Conservation (phyloP, 73 alveolate species). For the Breviolum minutum region DNA sequence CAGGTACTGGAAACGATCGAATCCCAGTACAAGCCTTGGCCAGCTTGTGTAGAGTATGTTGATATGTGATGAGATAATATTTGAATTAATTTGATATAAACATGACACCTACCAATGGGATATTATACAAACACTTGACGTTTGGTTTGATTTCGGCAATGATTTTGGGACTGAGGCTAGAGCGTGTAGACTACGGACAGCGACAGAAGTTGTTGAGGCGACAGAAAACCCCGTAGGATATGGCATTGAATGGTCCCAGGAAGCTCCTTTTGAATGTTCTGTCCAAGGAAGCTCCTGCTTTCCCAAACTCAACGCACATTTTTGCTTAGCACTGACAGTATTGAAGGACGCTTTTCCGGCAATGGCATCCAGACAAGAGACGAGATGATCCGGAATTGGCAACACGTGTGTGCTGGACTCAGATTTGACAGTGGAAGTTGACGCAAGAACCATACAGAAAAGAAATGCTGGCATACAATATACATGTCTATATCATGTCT, state of each 20-base stretch:
- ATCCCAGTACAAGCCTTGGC: not conserved
- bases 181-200: not conserved
- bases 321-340: not conserved
- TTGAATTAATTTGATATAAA: too few relatives aligned
- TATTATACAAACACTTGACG: not conserved
- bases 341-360: constrained; percentile 41
- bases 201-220: constrained; percentile 55
- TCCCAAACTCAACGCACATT: not conserved
- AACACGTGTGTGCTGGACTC: constrained; percentile 50
- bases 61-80: too few relatives aligned
- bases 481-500: too few relatives aligned
- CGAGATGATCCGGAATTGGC: constrained; percentile 71
- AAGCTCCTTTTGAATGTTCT: too few relatives aligned
- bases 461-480: too few relatives aligned
- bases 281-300: not conserved
- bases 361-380: constrained; percentile 82
- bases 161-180: not conserved
- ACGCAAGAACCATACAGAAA: not conserved
- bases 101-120: too few relatives aligned
- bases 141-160: too few relatives aligned
- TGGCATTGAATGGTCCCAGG: too few relatives aligned
- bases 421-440: not conserved
- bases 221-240: not conserved
- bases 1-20: constrained; percentile 38
- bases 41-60: too few relatives aligned